Percentiles rank a stretch among this genome's conserved stretches.
Evolutionary conservation across 1,284 basidiomycete genomes (phyloP).

Genomic region (Athelia sp.): DNA sequence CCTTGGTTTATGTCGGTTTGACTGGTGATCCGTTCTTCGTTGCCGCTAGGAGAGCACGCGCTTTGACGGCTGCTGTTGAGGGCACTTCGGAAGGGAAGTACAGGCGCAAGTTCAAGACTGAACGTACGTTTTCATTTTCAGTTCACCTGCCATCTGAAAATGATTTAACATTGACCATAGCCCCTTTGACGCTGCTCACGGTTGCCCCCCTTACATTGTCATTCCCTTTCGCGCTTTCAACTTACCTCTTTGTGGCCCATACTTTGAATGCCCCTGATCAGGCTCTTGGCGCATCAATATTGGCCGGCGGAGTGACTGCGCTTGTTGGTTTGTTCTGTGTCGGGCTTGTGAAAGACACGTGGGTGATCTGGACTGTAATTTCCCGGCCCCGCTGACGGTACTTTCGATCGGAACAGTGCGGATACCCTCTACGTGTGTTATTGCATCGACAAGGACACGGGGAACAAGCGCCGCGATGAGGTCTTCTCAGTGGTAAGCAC

Average conservation of each 20-base stretch:
- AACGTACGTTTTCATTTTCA: constrained; percentile 46
- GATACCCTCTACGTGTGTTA: constrained; percentile 88
- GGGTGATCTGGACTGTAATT: too few relatives aligned
- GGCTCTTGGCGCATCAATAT: constrained; percentile 71
- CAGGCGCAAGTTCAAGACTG: constrained; percentile 46
- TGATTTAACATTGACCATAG: constrained; percentile 32
- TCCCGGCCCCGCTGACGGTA: too few relatives aligned
- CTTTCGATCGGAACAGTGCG: constrained; percentile 35
- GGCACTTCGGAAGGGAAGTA: constrained; percentile 31
- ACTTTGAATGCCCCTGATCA: constrained; percentile 72
- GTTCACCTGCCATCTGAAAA: constrained; percentile 4
- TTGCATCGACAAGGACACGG: constrained; percentile 79
- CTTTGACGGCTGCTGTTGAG: constrained; percentile 46
- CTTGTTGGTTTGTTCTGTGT: constrained; percentile 81
- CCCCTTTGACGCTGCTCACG: constrained; percentile 69
- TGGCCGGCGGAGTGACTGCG: constrained; percentile 78
- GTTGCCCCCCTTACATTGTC: constrained; percentile 76
- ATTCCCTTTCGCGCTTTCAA: constrained; percentile 76
- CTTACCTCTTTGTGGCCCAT: constrained; percentile 87
- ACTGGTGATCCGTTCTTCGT: constrained; percentile 83
- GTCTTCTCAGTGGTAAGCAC: constrained; percentile 68
- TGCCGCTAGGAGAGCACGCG: constrained; percentile 65
- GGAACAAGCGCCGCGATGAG: constrained; percentile 57
- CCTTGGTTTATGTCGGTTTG: constrained; percentile 81
- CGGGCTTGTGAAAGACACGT: constrained; percentile 78